Evolutionary conservation across 257 asterid species (phyloP).

Genomic region (Nicotiana paniculata): DNA sequence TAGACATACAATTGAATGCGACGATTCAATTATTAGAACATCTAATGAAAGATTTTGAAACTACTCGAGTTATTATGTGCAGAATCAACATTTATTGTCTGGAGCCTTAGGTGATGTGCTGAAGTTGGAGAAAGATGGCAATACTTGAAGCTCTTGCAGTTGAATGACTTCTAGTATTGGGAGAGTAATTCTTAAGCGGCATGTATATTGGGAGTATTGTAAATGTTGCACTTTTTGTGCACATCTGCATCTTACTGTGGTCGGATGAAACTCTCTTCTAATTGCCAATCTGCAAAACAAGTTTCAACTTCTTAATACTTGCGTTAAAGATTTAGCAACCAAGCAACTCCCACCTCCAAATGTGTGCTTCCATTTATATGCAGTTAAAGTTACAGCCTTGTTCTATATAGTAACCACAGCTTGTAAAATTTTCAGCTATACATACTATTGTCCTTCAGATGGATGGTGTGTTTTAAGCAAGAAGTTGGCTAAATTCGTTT

Average conservation of each 20-base stretch:
- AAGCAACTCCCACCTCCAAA: background rate
- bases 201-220: background rate
- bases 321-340: background rate
- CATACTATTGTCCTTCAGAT: background rate
- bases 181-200: background rate
- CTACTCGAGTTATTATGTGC: background rate
- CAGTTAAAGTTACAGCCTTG: too few species aligned
- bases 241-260: background rate
- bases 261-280: background rate
- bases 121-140: slow-evolving; percentile 4
- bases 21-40: background rate
- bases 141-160: background rate
- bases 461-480: background rate
- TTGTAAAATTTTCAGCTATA: background rate
- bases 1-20: background rate
- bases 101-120: background rate
- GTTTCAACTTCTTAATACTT: background rate
- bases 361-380: background rate
- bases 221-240: background rate
- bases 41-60: background rate
- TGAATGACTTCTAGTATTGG: background rate
- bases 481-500: background rate
- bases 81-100: background rate
- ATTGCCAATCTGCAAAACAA: background rate
- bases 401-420: background rate